These are phyloP conservation scores for Cornus kousa DNA, from an alignment of 148 eudicot species.

Conservation along the genomic window DNA sequence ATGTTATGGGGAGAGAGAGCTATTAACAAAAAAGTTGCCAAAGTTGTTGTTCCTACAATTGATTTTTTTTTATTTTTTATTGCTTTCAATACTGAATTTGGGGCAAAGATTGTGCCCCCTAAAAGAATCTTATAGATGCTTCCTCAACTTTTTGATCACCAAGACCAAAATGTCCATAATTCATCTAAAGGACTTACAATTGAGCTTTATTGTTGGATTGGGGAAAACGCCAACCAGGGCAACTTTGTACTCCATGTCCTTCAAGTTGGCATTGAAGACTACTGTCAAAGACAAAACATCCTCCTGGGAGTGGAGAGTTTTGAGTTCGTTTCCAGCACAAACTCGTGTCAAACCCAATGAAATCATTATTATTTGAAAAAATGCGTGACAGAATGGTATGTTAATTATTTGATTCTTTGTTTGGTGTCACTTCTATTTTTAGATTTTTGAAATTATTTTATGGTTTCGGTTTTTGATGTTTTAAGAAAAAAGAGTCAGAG, in stretches of 20 bases:
- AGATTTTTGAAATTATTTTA: neutral
- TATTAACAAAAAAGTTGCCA: conserved; percentile 89
- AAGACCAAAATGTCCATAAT: conserved; percentile 99
- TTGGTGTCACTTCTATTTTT: neutral
- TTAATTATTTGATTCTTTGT: neutral
- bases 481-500: conserved; percentile 97
- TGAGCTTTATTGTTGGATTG: conserved; percentile 98
- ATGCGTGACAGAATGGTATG: conserved; percentile 99
- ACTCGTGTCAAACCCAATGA: conserved; percentile 44
- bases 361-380: conserved; percentile 90
- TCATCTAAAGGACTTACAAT: conserved; percentile 97
- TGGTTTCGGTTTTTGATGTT: conserved; percentile 6
- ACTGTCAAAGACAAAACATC: too few relatives aligned
- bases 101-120: conserved; percentile 90
- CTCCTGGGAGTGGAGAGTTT: too few relatives aligned
- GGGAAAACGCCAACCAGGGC: conserved; percentile 41
- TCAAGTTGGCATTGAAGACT: too few relatives aligned
- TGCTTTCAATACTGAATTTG: conserved; percentile 73
- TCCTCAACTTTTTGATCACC: conserved; percentile 98
- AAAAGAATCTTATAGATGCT: conserved; percentile 98
- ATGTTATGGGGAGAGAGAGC: conserved; percentile 92
- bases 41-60: conserved; percentile 97
- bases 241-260: too few relatives aligned
- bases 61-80: conserved; percentile 31
- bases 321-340: too few relatives aligned